Percentiles rank a stretch among this genome's conserved stretches.
These are phyloP conservation scores for Typha latifolia DNA, from an alignment of 176 grass and related monocot species.

Conservation along the genomic window DNA sequence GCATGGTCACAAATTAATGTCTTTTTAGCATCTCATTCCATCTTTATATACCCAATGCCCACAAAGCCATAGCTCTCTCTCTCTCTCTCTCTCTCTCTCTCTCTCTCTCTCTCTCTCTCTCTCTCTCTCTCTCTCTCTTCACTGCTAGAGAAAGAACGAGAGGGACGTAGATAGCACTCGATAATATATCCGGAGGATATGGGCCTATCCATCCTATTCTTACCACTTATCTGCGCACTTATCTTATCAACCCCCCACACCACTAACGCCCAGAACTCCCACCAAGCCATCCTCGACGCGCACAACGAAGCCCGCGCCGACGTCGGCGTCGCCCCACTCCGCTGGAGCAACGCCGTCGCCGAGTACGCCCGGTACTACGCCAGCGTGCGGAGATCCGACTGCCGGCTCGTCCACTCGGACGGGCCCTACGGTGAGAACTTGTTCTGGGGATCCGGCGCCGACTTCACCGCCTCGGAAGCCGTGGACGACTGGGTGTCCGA, in stretches of 20 bases:
- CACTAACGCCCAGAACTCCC: constrained; percentile 12
- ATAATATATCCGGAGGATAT: too few relatives aligned
- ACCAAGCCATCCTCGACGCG: constrained; percentile 16
- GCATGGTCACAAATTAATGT: too few relatives aligned
- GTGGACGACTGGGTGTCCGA: constrained; percentile 22
- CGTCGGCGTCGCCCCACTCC: background rate
- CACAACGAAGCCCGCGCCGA: constrained; percentile 8
- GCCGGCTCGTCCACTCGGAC: constrained; percentile 22
- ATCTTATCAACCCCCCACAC: background rate
- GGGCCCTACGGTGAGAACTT: constrained; percentile 37
- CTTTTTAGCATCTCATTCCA: too few relatives aligned
- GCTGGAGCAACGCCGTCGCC: constrained; percentile 9
- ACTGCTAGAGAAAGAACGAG: too few relatives aligned
- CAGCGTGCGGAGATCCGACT: constrained; percentile 12
- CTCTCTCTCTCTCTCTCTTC: too few relatives aligned
- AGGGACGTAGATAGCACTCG: too few relatives aligned
- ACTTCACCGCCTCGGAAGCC: constrained; percentile 1
- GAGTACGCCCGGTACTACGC: constrained; percentile 3
- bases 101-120: too few relatives aligned
- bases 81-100: too few relatives aligned
- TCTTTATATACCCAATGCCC: too few relatives aligned
- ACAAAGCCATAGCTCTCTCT: too few relatives aligned
- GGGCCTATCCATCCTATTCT: background rate
- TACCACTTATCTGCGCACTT: background rate
- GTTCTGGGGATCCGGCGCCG: constrained; percentile 10